Conservation (phyloP, 1,139 yeast species). For the Hyphopichia pseudoburtonii region DNA sequence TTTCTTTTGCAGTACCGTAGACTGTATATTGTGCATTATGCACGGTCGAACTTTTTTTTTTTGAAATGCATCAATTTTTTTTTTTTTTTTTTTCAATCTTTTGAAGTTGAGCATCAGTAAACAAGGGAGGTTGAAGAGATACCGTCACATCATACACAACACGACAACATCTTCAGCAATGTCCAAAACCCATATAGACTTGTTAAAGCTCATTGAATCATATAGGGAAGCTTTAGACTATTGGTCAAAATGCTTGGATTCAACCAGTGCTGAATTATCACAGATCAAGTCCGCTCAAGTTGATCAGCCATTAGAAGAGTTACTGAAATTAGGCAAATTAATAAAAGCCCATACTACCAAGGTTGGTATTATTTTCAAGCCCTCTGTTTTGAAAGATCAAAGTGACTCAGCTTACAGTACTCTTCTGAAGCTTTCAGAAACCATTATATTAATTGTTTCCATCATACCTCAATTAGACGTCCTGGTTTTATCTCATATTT, state of each 20-base stretch:
- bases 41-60: background rate
- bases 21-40: background rate
- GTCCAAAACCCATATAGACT: slow-evolving; percentile 18
- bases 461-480: slow-evolving; percentile 44
- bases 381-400: slow-evolving; percentile 45
- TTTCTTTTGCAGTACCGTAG: background rate
- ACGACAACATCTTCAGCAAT: background rate
- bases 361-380: slow-evolving; percentile 72
- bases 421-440: slow-evolving; percentile 48
- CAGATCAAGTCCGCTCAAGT: slow-evolving; percentile 36
- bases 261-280: slow-evolving; percentile 6
- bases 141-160: too few relatives aligned
- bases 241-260: slow-evolving; percentile 24
- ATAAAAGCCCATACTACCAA: slow-evolving; percentile 80
- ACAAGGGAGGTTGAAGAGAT: too few relatives aligned
- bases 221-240: slow-evolving; percentile 34
- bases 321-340: slow-evolving; percentile 56
- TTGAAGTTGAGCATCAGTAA: too few relatives aligned
- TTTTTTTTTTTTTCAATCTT: background rate
- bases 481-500: slow-evolving; percentile 38
- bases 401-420: slow-evolving; percentile 54
- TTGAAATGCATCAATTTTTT: background rate
- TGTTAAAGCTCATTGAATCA: slow-evolving; percentile 28
- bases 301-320: slow-evolving; percentile 51
- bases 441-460: slow-evolving; percentile 45